Conservation (phyloP, 495 filamentous ascomycete species). For the Arthonia radiata region DNA sequence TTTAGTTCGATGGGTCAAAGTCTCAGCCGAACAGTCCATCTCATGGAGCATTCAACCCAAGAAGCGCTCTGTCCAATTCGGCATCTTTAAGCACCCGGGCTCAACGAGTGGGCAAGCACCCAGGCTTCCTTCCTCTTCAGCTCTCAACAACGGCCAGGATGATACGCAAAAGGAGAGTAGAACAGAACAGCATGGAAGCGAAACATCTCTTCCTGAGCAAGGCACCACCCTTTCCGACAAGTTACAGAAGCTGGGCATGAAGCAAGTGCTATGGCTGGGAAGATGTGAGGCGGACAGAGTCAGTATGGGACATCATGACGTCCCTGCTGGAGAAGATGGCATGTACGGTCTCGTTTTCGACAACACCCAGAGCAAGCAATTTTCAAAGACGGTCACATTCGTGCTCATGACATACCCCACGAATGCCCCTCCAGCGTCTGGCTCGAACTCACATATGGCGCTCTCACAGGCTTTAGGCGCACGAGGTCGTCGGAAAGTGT, state of each 20-base stretch:
- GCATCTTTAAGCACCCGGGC: constrained; percentile 87
- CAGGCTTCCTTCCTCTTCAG: constrained; percentile 22
- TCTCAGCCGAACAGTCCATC: constrained; percentile 69
- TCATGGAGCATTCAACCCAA: constrained; percentile 95
- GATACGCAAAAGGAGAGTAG: too few species aligned
- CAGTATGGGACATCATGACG: constrained; percentile 72
- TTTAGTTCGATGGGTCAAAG: constrained; percentile 89
- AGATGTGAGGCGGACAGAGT: constrained; percentile 94
- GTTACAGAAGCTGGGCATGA: constrained; percentile 61
- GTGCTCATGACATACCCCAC: constrained; percentile 86
- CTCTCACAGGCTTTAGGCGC: too few species aligned
- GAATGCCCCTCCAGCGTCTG: constrained; percentile 52
- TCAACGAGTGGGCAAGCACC: constrained; percentile 25
- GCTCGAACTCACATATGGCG: constrained; percentile 35
- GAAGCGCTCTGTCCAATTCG: constrained; percentile 95
- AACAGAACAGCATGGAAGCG: too few species aligned
- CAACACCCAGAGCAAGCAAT: constrained; percentile 93
- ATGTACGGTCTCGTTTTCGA: constrained; percentile 96
- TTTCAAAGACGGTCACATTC: constrained; percentile 82
- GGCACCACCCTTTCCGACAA: constrained; percentile 56
- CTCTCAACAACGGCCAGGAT: too few species aligned
- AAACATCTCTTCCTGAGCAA: too few species aligned
- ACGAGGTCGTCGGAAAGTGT: too few species aligned
- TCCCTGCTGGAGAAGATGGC: constrained; percentile 42
- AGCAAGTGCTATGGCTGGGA: constrained; percentile 67